Evolutionary conservation across 352 stramenopile species (phyloP), one percentile per base, ranked within the genome.

Genomic region (Globisporangium paddicum): DNA sequence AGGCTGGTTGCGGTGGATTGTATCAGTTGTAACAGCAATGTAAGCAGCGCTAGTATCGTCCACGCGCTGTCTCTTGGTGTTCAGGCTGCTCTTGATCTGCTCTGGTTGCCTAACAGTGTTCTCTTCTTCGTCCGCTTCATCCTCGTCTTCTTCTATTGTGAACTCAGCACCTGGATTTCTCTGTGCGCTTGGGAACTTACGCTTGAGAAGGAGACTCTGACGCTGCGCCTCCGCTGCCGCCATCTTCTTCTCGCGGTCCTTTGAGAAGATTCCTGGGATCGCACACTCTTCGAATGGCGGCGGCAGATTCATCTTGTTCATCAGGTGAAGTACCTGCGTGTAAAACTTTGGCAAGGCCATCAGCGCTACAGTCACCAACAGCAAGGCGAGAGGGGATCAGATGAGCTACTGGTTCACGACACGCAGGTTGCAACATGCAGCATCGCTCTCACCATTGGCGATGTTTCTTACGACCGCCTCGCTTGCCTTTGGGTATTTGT

Each of bases 251-350:
- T 75, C 41, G 57, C 61, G 63, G 10, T 64, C 58, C 1, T 63
- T 46, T 0, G 79, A 77, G 62, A 93, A 95, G 23, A 64, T 55
- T 10, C 85, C 85, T 26, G 70, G 81, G 60, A 95, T 93, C 25
- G 79, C 70, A 35, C 83, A 46, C 23, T 73, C 64, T 7, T 90
- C 79, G 26, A 96, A 96, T 21, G 87, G 87, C 28, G 72, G 68
- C 44, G 87, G 87, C 18, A 96, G 52, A 56, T 96, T 93, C 87
- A 95, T 96, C 61, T 96, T 96, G 69, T 96, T 96, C 87, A 96
- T 96, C 23, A 96, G 66, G 66, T 96, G 87, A 37, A 95, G 81
- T 47, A 95, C 87, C 75, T 96, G 87, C 13, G 80, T 95, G 71
- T 96, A 96, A 57, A 96, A 87, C 49, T 86, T 82, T 6, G 87